These are phyloP conservation scores for Hemisphaericaspora nanyangensis DNA, from an alignment of 805 yeast genomes.

Conservation along the genomic window DNA sequence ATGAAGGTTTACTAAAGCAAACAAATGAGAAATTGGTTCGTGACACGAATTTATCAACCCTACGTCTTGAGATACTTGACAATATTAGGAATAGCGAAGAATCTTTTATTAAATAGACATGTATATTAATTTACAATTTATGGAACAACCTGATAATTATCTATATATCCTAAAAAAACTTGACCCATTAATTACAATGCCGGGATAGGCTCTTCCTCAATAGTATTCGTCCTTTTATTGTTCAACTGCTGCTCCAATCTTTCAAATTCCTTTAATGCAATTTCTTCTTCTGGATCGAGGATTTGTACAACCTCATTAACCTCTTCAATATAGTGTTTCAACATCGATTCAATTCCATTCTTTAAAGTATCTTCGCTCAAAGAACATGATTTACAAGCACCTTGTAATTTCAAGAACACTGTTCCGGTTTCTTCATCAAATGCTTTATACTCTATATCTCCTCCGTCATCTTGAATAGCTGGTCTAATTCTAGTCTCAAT, in stretches of 20 bases:
- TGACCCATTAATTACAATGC: slow-evolving; percentile 12
- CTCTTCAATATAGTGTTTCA: slow-evolving; percentile 94
- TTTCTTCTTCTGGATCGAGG: slow-evolving; percentile 69
- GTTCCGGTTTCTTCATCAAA: slow-evolving; percentile 84
- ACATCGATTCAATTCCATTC: slow-evolving; percentile 96
- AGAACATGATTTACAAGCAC: slow-evolving; percentile 95
- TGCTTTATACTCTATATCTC: slow-evolving; percentile 86
- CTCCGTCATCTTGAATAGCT: slow-evolving; percentile 98
- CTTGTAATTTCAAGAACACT: slow-evolving; percentile 84
- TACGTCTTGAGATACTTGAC: slow-evolving; percentile 1
- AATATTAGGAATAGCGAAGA: background rate
- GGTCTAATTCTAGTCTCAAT: slow-evolving; percentile 95
- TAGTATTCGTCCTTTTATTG: slow-evolving; percentile 8
- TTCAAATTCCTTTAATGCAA: slow-evolving; percentile 80
- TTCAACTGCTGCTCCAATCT: slow-evolving; percentile 60
- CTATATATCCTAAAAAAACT: background rate
- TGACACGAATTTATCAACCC: background rate
- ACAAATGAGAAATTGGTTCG: slow-evolving; percentile 15
- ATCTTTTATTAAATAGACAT: background rate
- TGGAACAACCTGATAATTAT: background rate
- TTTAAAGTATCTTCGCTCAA: slow-evolving; percentile 88
- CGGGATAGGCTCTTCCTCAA: slow-evolving; percentile 18
- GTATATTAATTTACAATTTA: too few relatives aligned
- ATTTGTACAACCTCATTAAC: slow-evolving; percentile 85
- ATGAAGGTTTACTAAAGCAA: slow-evolving; percentile 34